Base-by-base conservation (phyloP, 169 alveolate genomes). In the Plasmodium sp. region DNA sequence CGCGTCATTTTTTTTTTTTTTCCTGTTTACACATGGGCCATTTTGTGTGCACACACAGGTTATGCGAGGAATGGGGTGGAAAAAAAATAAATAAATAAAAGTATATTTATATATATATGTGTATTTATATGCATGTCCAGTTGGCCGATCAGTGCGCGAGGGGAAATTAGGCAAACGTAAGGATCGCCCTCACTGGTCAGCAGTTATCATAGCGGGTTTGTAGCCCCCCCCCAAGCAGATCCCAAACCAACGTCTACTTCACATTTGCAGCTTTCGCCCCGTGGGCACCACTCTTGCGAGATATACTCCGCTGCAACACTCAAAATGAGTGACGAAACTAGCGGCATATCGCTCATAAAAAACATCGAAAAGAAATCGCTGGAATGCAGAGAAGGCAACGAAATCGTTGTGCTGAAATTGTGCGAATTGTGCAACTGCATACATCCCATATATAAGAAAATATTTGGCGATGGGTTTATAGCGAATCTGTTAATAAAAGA, bases 391-490 rank as follows among this genome's bases (percentile, higher is more conserved):
- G 94, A 90, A 80, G 83, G 84, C 18, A 18, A 90, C 41, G 90
- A 90, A 80, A 90, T 90, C 36, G 56, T 67, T 16, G 94, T 90
- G 7, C 77, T 90, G 45, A 90, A 90, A 33, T 41, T 90, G 74
- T 90, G 94, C 54, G 90, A 90, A n/a, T 79, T 90, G 83, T 90
- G 91, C 54, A 80, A 90, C 54, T 41, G 62, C 54, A 79, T 90
- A 33, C 82, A 81, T 36, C 94, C 94, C 6, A 80, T 90, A 34
- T 90, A 80, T 79, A 90, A 67, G 18, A 90, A 90, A 58, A 80
- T 90, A 62, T 90, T 90, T 90, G 94, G 94, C n/a, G 54, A 90
- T 80, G 94, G 94, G 0, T 51, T 90, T 90, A n/a, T 90, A 58
- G 88, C 88, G 6, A 75, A 90, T 27, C 14, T 62, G 36, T 43